phyloP scores from a whole-genome alignment of 129 eudicot genomes.

The Flaveria sonorensis region DNA sequence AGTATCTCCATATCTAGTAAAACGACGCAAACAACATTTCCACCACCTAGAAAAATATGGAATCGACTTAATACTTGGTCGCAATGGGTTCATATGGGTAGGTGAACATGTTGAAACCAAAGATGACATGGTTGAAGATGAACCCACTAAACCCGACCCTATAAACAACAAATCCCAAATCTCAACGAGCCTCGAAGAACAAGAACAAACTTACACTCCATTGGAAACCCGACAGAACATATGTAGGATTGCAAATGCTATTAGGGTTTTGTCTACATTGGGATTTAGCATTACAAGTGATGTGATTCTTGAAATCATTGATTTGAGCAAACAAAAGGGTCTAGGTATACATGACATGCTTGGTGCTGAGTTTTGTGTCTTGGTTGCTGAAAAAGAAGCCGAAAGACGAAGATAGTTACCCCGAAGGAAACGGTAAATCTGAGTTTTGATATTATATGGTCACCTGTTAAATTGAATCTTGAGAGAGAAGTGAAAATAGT shows the following conservation, averaged over 20 bases:
- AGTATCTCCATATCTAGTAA: constrained; percentile 75
- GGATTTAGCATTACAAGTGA: constrained; percentile 72
- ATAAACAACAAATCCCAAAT: constrained; percentile 28
- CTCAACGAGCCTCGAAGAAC: constrained; percentile 36
- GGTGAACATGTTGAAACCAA: constrained; percentile 77
- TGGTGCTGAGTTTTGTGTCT: constrained; percentile 84
- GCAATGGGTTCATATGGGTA: constrained; percentile 91
- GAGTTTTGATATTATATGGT: constrained; percentile 2
- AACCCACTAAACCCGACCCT: constrained; percentile 42
- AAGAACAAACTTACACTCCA: constrained; percentile 54
- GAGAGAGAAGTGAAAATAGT: constrained; percentile 20
- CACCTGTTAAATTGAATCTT: constrained; percentile 3
- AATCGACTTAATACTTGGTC: constrained; percentile 77
- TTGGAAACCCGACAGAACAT: constrained; percentile 64
- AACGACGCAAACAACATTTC: constrained; percentile 84
- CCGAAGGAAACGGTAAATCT: constrained; percentile 42
- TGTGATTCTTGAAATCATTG: constrained; percentile 54
- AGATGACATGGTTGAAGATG: constrained; percentile 68
- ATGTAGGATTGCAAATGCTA: constrained; percentile 79
- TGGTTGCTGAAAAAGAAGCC: constrained; percentile 85
- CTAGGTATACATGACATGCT: constrained; percentile 83
- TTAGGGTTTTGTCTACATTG: constrained; percentile 65
- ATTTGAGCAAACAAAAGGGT: constrained; percentile 50
- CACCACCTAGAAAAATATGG: constrained; percentile 67
- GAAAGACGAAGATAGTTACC: constrained; percentile 54